These are phyloP conservation scores for Thalassiosira profunda DNA, from an alignment of 108 stramenopile species.

Conservation along the genomic window DNA sequence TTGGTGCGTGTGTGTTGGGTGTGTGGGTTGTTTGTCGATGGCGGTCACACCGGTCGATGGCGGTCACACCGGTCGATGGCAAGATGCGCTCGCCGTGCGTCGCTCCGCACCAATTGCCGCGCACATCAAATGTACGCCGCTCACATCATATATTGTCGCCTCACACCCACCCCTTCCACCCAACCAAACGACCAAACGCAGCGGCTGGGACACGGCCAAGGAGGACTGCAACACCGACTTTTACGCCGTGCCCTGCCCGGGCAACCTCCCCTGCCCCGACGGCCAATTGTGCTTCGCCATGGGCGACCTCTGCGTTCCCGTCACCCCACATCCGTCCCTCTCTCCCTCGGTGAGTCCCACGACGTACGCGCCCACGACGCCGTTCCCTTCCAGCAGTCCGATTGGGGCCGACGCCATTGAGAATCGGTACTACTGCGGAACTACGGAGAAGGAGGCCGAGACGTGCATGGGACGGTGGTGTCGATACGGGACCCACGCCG, in stretches of 20 bases:
- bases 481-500: slow-evolving; percentile 14
- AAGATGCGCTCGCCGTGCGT: too few species aligned
- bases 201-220: slow-evolving; percentile 24
- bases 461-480: slow-evolving; percentile 27
- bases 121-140: too few species aligned
- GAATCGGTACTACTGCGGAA: slow-evolving; percentile 36
- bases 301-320: slow-evolving; percentile 3
- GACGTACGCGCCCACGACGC: slow-evolving; percentile 16
- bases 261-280: slow-evolving; percentile 6
- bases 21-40: too few species aligned
- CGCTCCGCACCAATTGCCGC: too few species aligned
- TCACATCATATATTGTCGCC: too few species aligned
- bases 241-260: slow-evolving; percentile 25
- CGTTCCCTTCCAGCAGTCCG: slow-evolving; percentile 10
- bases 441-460: slow-evolving; percentile 14
- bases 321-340: slow-evolving; percentile 10
- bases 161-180: too few species aligned
- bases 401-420: slow-evolving; percentile 15
- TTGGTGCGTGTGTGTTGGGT: too few species aligned
- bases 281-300: slow-evolving; percentile 17
- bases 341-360: slow-evolving; percentile 10
- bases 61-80: too few species aligned
- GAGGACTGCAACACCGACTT: slow-evolving; percentile 24
- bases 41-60: too few species aligned
- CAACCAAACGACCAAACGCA: too few species aligned